Percentiles rank a stretch among this genome's conserved stretches.
phyloP scores from a whole-genome alignment of 1,139 yeast species.

The Magnusiomyces paraingens region DNA sequence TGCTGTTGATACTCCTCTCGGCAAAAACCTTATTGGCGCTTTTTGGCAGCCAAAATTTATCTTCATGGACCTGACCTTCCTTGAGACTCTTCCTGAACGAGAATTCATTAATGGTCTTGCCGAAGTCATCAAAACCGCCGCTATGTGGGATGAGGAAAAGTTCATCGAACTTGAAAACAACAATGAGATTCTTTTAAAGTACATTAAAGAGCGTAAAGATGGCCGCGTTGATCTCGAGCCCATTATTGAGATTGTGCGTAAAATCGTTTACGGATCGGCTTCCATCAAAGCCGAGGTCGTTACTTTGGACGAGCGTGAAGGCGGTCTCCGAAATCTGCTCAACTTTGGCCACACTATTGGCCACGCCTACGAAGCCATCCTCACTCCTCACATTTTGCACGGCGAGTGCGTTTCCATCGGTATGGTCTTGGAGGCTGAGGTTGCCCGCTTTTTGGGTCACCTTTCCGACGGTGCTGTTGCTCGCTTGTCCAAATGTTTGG shows the following conservation, averaged over 20 bases:
- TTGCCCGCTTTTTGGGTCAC: constrained; percentile 82
- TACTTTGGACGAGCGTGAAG: constrained; percentile 89
- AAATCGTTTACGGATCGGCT: constrained; percentile 79
- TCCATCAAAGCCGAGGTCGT: constrained; percentile 92
- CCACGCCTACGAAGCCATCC: constrained; percentile 94
- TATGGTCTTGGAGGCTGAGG: constrained; percentile 89
- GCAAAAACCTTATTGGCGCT: constrained; percentile 94
- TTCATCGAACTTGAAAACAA: constrained; percentile 77
- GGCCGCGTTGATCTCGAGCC: constrained; percentile 50
- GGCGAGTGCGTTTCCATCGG: constrained; percentile 98
- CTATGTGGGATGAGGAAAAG: constrained; percentile 91
- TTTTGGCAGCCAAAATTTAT: constrained; percentile 95
- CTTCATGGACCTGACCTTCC: constrained; percentile 80
- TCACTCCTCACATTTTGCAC: constrained; percentile 92
- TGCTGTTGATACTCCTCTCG: constrained; percentile 96
- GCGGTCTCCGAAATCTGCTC: constrained; percentile 83
- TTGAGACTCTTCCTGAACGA: constrained; percentile 82
- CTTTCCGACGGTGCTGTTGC: constrained; percentile 92
- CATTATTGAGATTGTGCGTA: constrained; percentile 66
- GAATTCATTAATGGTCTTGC: constrained; percentile 99
- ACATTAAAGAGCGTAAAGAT: constrained; percentile 43
- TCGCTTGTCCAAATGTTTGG: constrained; percentile 72
- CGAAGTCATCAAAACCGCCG: constrained; percentile 96
- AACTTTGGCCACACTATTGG: constrained; percentile 98
- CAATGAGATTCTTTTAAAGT: constrained; percentile 59